Conservation (phyloP, 169 alveolate species). For the Plasmodium vivax region DNA sequence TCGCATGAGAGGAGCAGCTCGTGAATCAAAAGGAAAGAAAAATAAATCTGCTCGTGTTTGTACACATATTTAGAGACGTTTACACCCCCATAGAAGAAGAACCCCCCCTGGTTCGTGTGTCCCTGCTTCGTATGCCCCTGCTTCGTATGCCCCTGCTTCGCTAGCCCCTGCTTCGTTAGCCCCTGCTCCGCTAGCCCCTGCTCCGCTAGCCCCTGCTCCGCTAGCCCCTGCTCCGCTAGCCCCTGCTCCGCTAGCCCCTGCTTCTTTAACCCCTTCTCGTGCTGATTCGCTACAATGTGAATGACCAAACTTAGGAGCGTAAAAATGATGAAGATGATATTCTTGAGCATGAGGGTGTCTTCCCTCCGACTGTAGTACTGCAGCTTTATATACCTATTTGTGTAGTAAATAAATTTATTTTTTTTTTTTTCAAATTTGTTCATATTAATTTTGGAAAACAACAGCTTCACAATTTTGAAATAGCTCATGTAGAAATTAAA, state of each 20-base stretch:
- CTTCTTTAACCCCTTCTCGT: not conserved
- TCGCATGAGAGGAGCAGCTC: conserved; percentile 53
- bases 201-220: no score
- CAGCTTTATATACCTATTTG: conserved; percentile 43
- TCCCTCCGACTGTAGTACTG: conserved; percentile 44
- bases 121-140: not conserved
- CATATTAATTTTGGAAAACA: conserved; percentile 60
- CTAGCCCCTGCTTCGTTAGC: no score
- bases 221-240: no score
- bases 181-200: no score
- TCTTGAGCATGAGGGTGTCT: conserved; percentile 26
- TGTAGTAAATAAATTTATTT: conserved; percentile 61
- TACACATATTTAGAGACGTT: conserved; percentile 38
- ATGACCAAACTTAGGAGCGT: conserved; percentile 37
- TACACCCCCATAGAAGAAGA: conserved; percentile 18
- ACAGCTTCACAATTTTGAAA: conserved; percentile 29
- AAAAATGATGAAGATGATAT: conserved; percentile 28
- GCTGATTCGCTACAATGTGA: conserved; percentile 11
- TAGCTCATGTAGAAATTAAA: conserved; percentile 53
- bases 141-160: no score
- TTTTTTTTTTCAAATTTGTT: conserved; percentile 66
- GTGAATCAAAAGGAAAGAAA: conserved; percentile 36
- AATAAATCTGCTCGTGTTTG: conserved; percentile 51
- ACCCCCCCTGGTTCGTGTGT: not conserved
- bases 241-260: no score